Evolutionary conservation across 352 stramenopile genomes (phyloP), one percentile per base, ranked within the genome.

Genomic region (Phytophthora meadii): DNA sequence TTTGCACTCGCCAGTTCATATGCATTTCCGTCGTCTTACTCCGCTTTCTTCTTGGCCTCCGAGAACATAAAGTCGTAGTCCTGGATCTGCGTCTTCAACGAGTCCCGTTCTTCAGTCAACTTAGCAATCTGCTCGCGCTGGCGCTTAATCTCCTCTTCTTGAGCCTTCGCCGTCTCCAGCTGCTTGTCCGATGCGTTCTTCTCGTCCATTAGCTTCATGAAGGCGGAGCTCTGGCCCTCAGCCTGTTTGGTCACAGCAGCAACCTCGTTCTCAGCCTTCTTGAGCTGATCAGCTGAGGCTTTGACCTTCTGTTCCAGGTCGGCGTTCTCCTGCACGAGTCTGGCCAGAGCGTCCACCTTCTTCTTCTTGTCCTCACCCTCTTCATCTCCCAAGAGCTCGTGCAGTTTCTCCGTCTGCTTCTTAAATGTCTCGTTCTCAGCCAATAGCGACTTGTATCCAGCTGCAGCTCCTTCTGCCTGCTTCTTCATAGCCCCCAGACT

Each of bases 11-110:
- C 19, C 24, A 45, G 39, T 37, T 17, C 4, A 42, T 60, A 41
- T 62, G 12, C 48, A 56, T 17, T 46, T 47, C 28, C 39, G 15
- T 54, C 8, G 9, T 11, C 42, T 82, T 87, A 95, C 44, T 90
- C 77, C 1, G 84, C 85, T 55, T 95, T 95, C 75, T 95, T 95
- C 76, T 92, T 92, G 40, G 84, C 87, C 14, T 95, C 87, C 5
- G 87, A 77, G 74, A 95, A 95, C 87, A 95, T 95, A 55, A 95
- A 95, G 71, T 95, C 87, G 63, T 95, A 95, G 67, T 95, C 87
- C 55, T 95, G 84, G 48, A 95, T 84, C 65, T 95, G 87, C 44
- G 42, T 81, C 80, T 88, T 90, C 49, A 95, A 72, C 15, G 84
- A 65, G 52, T 93, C 87, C 49, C 84, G 67, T 36, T 95, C 87